Evolutionary conservation across 2,329 filamentous ascomycete species (phyloP).

Genomic region (Exophiala oligosperma): DNA sequence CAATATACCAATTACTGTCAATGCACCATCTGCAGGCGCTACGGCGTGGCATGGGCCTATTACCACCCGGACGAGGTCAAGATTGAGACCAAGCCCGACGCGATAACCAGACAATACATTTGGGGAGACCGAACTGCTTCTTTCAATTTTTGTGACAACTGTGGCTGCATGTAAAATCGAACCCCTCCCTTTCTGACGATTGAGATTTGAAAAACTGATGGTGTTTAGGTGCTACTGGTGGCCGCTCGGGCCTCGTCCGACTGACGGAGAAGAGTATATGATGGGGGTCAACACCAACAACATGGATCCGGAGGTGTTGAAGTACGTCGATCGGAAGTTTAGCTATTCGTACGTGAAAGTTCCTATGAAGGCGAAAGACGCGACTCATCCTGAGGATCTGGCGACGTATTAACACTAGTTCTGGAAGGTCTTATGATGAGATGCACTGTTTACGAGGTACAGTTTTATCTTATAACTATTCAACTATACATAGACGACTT

Average conservation of each 20-base stretch:
- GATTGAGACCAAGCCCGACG: constrained; percentile 21
- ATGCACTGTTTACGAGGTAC: too few species aligned
- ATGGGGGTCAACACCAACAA: constrained; percentile 14
- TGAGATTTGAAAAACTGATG: constrained; percentile 1
- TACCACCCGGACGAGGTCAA: constrained; percentile 32
- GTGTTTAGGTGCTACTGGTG: constrained; percentile 10
- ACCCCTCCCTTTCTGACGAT: background rate
- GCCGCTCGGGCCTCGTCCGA: background rate
- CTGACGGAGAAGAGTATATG: constrained; percentile 2
- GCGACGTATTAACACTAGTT: background rate
- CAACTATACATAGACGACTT: too few species aligned
- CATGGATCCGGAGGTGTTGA: constrained; percentile 13
- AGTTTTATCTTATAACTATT: too few species aligned
- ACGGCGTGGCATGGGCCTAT: constrained; percentile 35
- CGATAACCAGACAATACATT: constrained; percentile 11
- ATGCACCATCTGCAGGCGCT: constrained; percentile 34
- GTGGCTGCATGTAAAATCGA: constrained; percentile 21
- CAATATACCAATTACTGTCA: constrained; percentile 31
- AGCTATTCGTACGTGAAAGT: background rate
- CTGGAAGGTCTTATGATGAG: too few species aligned
- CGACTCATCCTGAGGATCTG: constrained; percentile 11
- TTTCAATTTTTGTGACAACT: constrained; percentile 22
- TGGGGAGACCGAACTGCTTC: constrained; percentile 20
- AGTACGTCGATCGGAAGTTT: constrained; percentile 9
- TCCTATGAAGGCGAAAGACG: constrained; percentile 2